A percentile compares a stretch with the other conserved stretches of the same genome.
Conservation (phyloP, 2,329 filamentous ascomycete genomes). For the Fusarium proliferatum region DNA sequence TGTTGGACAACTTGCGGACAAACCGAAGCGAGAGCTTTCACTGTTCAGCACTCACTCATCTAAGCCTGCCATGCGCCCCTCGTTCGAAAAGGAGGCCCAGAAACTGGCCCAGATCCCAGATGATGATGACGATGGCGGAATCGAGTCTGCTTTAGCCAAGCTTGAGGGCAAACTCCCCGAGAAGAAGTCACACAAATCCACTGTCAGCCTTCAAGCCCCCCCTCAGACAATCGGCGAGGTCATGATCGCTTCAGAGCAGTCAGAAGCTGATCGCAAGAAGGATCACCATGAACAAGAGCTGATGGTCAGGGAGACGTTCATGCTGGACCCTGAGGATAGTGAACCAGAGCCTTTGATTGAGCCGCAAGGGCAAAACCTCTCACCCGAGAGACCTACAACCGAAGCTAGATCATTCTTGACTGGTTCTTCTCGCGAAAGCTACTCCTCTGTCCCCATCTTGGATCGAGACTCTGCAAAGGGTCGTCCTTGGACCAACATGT, state of each 20-base stretch:
- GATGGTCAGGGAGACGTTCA: constrained; percentile 55
- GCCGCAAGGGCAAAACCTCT: constrained; percentile 29
- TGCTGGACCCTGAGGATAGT: constrained; percentile 42
- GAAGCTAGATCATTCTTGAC: constrained; percentile 63
- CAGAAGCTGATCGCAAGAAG: constrained; percentile 54
- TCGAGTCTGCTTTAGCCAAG: constrained; percentile 92
- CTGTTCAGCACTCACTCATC: constrained; percentile 72
- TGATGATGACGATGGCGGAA: constrained; percentile 82
- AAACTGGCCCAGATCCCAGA: constrained; percentile 90
- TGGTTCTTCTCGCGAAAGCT: constrained; percentile 76
- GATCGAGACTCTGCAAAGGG: constrained; percentile 72
- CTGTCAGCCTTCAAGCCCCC: constrained; percentile 49
- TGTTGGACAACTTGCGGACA: constrained; percentile 67
- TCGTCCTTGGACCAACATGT: constrained; percentile 65
- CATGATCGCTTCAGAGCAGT: constrained; percentile 39
- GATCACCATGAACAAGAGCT: constrained; percentile 60
- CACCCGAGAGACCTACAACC: constrained; percentile 45
- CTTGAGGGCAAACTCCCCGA: constrained; percentile 84
- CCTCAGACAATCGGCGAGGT: constrained; percentile 34
- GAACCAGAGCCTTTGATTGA: constrained; percentile 37
- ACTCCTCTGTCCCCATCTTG: constrained; percentile 80
- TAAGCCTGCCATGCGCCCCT: constrained; percentile 73
- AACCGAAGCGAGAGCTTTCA: constrained; percentile 60
- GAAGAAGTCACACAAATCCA: constrained; percentile 57
- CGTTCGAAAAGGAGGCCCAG: constrained; percentile 89